Evolutionary conservation across 768 basidiomycete genomes (phyloP).

Genomic region (Hericium alpestre): DNA sequence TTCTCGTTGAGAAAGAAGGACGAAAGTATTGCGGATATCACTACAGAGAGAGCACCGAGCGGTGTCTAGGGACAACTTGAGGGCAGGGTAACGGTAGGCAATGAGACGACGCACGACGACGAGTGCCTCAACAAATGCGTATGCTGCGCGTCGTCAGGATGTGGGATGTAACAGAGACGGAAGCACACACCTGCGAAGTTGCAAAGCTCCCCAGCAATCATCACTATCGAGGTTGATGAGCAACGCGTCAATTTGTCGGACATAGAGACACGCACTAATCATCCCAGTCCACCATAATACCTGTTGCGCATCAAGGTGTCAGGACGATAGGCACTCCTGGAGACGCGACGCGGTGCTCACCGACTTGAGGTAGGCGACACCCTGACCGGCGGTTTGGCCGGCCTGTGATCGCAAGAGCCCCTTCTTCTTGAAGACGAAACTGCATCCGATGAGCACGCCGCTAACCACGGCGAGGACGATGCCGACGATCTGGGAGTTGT

Average conservation of each 20-base stretch:
- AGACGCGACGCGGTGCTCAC: constrained; percentile 32
- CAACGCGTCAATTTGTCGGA: background rate
- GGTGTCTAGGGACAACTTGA: constrained; percentile 51
- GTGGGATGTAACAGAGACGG: constrained; percentile 17
- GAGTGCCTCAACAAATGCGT: constrained; percentile 86
- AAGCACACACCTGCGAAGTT: constrained; percentile 64
- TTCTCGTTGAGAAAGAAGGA: constrained; percentile 90
- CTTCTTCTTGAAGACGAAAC: constrained; percentile 98
- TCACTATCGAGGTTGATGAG: constrained; percentile 38
- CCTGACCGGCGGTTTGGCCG: constrained; percentile 70
- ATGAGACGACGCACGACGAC: constrained; percentile 56
- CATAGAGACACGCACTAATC: constrained; percentile 47
- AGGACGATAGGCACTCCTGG: constrained; percentile 1
- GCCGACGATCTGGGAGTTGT: constrained; percentile 51
- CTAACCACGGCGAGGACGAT: constrained; percentile 66
- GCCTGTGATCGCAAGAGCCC: constrained; percentile 74
- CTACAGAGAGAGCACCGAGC: constrained; percentile 91
- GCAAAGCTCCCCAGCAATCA: constrained; percentile 86
- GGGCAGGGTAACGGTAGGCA: constrained; percentile 1
- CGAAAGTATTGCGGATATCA: constrained; percentile 86
- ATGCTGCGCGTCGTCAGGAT: constrained; percentile 34
- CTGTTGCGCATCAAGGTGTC: constrained; percentile 24
- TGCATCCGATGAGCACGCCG: constrained; percentile 83
- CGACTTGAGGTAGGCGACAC: constrained; percentile 91
- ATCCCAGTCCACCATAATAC: constrained; percentile 91